Conservation (phyloP, 441 rosid genomes). For the Syzygium malaccense region DNA sequence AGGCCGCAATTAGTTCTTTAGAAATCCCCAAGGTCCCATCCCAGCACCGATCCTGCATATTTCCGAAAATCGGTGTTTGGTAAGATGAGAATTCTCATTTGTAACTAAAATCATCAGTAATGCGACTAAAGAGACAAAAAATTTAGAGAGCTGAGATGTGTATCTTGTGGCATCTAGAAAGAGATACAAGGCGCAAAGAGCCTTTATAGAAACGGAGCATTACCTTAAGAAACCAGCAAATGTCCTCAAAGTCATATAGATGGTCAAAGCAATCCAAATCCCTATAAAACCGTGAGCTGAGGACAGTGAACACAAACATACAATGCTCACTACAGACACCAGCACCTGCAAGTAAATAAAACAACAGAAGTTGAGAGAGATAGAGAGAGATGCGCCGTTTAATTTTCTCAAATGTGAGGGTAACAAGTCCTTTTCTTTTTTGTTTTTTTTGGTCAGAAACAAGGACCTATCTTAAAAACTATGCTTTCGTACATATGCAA, state of each 20-base stretch:
- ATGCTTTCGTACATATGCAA: background rate
- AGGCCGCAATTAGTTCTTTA: background rate
- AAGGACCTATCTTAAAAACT: background rate
- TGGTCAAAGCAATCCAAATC: slow-evolving; percentile 38
- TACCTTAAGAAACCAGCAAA: slow-evolving; percentile 47
- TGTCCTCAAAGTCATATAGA: slow-evolving; percentile 40
- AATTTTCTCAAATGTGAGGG: background rate
- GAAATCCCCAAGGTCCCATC: slow-evolving; percentile 1
- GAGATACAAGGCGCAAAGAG: background rate
- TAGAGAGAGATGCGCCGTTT: background rate
- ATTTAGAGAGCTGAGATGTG: background rate
- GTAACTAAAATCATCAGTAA: background rate
- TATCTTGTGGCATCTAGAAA: background rate
- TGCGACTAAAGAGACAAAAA: background rate
- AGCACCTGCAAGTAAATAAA: slow-evolving; percentile 22
- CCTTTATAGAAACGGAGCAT: background rate
- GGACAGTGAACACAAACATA: slow-evolving; percentile 27
- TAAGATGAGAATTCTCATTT: background rate
- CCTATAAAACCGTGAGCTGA: slow-evolving; percentile 40
- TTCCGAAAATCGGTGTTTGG: background rate
- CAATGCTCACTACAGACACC: slow-evolving; percentile 34
- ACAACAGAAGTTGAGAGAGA: background rate
- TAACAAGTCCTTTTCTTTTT: background rate
- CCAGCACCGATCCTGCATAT: slow-evolving; percentile 4
- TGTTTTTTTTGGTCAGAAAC: background rate